phyloP scores from a whole-genome alignment of 2,329 filamentous ascomycete genomes.

The Cercospora zeina region DNA sequence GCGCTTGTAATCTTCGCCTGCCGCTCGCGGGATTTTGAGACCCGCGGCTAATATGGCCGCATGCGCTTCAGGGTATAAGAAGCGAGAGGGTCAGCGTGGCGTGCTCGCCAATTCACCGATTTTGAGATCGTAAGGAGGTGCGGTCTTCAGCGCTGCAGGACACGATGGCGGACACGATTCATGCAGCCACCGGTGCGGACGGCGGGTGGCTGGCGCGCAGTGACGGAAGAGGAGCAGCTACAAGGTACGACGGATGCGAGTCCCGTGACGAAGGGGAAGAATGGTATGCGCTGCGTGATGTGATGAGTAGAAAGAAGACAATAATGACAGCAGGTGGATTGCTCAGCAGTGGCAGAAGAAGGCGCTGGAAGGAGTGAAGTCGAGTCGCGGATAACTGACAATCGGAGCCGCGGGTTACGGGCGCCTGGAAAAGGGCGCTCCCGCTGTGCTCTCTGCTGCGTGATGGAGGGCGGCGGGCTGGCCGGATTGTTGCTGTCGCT shows the following conservation, averaged over 20 bases:
- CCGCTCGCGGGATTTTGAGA: not conserved
- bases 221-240: conserved; percentile 7
- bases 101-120: too few species aligned
- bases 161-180: too few species aligned
- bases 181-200: not conserved
- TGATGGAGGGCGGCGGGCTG: not conserved
- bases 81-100: too few species aligned
- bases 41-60: not conserved
- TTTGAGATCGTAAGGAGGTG: too few species aligned
- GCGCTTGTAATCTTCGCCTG: too few species aligned
- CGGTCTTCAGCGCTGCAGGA: too few species aligned
- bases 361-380: conserved; percentile 1
- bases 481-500: not conserved
- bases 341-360: not conserved
- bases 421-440: not conserved
- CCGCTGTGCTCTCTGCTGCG: not conserved
- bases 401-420: not conserved
- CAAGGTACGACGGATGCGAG: not conserved
- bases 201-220: conserved; percentile 2
- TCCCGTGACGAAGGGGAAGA: not conserved
- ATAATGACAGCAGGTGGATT: not conserved
- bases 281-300: not conserved
- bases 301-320: too few species aligned
- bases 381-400: not conserved
- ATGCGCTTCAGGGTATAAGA: not conserved